phyloP scores from a whole-genome alignment of 2,329 filamentous ascomycete species.

The Pseudogymnoascus sp. region DNA sequence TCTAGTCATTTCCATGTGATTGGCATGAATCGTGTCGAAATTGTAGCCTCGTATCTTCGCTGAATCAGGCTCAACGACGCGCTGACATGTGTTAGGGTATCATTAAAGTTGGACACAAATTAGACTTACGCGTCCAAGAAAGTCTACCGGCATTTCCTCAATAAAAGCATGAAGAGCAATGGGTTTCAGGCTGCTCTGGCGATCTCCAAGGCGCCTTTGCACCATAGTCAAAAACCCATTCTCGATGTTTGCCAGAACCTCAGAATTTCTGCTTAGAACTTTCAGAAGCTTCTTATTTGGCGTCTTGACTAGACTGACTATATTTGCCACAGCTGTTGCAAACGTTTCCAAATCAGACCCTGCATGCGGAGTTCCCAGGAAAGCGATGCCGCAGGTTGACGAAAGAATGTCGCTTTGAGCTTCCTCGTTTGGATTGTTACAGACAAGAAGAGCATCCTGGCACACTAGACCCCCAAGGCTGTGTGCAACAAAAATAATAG shows the following conservation, averaged over 20 bases:
- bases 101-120: neutral
- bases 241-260: constrained; percentile 23
- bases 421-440: constrained; percentile 24
- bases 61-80: constrained; percentile 26
- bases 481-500: constrained; percentile 32
- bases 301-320: constrained; percentile 26
- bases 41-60: constrained; percentile 26
- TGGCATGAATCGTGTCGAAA: constrained; percentile 23
- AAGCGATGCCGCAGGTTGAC: constrained; percentile 25
- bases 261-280: constrained; percentile 22
- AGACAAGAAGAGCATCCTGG: constrained; percentile 30
- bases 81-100: neutral
- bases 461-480: constrained; percentile 35
- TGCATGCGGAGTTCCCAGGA: constrained; percentile 33
- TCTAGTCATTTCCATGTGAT: constrained; percentile 30
- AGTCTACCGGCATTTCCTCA: constrained; percentile 27
- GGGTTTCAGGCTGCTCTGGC: constrained; percentile 10
- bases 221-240: constrained; percentile 25
- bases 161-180: constrained; percentile 30
- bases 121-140: constrained; percentile 14
- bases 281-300: constrained; percentile 27
- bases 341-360: constrained; percentile 29
- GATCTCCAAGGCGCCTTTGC: neutral
- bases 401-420: constrained; percentile 27
- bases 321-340: constrained; percentile 23